Conservation (phyloP, 176 grass and related monocot species). For the Panicum miliaceum region DNA sequence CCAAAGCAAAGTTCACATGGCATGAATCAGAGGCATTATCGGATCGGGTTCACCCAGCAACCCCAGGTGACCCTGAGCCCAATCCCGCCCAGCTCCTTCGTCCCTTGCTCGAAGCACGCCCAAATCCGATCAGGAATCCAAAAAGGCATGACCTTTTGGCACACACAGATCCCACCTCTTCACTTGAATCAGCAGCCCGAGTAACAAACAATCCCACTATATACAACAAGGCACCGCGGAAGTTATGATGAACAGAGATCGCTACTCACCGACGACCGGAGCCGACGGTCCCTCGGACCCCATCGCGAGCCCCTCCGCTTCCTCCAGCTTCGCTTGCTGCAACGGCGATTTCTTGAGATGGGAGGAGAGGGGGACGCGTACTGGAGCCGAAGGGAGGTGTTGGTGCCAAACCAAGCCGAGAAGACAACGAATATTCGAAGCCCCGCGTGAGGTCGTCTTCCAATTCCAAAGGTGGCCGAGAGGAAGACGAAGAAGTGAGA, state of each 20-base stretch:
- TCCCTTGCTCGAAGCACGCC: neutral
- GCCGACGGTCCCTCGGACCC: slow-evolving; percentile 54
- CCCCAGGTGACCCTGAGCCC: neutral
- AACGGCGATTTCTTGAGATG: neutral
- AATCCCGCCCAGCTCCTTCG: neutral
- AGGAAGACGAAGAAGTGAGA: neutral
- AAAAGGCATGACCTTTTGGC: neutral
- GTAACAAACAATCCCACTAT: neutral
- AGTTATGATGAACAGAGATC: neutral
- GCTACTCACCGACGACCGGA: slow-evolving; percentile 51
- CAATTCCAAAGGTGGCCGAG: neutral
- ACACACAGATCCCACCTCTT: neutral
- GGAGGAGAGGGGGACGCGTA: neutral
- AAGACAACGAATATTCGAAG: slow-evolving; percentile 44
- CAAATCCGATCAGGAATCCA: slow-evolving; percentile 14
- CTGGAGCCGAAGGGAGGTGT: slow-evolving; percentile 18
- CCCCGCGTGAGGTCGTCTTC: slow-evolving; percentile 26
- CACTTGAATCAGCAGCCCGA: neutral
- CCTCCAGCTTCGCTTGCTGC: slow-evolving; percentile 36
- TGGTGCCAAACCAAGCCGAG: slow-evolving; percentile 14
- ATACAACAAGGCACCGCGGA: neutral
- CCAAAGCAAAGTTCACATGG: neutral
- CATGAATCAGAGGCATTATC: slow-evolving; percentile 2
- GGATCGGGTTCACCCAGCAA: slow-evolving; percentile 4
- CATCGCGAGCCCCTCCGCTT: slow-evolving; percentile 40